phyloP scores from a whole-genome alignment of 2,329 filamentous ascomycete species.

The Zarea fungicola region DNA sequence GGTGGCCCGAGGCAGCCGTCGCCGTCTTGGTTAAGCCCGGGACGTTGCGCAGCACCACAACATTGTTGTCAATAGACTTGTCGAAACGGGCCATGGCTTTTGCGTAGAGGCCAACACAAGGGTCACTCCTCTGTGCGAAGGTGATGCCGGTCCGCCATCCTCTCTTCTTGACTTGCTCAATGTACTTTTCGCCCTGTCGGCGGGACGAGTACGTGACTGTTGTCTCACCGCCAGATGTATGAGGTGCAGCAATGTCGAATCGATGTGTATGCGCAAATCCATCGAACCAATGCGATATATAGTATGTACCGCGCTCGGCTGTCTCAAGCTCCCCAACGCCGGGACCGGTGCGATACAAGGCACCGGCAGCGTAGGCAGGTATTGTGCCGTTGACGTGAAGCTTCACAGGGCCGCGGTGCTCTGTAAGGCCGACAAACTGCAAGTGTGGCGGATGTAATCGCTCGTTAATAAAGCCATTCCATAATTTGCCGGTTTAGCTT shows the following conservation, averaged over 20 bases:
- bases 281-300: constrained; percentile 68
- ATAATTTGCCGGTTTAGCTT: too few species aligned
- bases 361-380: constrained; percentile 60
- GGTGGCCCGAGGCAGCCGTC: constrained; percentile 14
- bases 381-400: constrained; percentile 57
- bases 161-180: constrained; percentile 50
- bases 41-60: constrained; percentile 51
- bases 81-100: constrained; percentile 58
- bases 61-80: constrained; percentile 37
- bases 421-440: constrained; percentile 58
- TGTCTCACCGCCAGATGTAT: background rate
- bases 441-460: too few species aligned
- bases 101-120: constrained; percentile 60
- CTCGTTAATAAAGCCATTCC: too few species aligned
- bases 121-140: constrained; percentile 63
- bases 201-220: constrained; percentile 54
- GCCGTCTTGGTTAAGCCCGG: background rate
- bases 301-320: constrained; percentile 48
- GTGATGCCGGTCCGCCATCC: constrained; percentile 48
- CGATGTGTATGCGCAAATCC: constrained; percentile 60
- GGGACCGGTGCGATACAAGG: constrained; percentile 65
- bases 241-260: constrained; percentile 53
- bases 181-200: constrained; percentile 34
- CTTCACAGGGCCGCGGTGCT: constrained; percentile 55
- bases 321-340: constrained; percentile 53